These are phyloP conservation scores for Trichoderma lentiforme DNA, from an alignment of 2,329 filamentous ascomycete genomes.

Conservation along the genomic window DNA sequence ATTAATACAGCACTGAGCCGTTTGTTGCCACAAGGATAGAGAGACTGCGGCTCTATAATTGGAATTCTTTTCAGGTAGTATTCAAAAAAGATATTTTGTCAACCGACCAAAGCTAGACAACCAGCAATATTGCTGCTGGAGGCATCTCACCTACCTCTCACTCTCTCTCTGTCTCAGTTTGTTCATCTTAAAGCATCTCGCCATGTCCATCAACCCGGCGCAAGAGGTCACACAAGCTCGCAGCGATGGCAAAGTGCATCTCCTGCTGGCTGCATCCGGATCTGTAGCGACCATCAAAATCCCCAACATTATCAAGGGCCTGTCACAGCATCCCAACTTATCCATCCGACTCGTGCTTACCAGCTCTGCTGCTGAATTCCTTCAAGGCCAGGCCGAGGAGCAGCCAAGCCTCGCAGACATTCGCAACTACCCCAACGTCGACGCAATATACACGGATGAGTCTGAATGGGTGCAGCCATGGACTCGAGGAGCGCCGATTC, in stretches of 20 bases:
- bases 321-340: conserved; percentile 52
- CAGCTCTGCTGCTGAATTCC: conserved; percentile 67
- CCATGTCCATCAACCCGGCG: conserved; percentile 25
- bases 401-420: conserved; percentile 67
- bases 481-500: conserved; percentile 72
- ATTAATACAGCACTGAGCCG: background rate
- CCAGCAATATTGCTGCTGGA: background rate
- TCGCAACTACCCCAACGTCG: conserved; percentile 63
- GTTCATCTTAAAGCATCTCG: background rate
- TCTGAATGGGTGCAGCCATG: conserved; percentile 81
- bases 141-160: background rate
- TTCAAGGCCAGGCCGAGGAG: conserved; percentile 70
- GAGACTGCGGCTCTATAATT: background rate
- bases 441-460: conserved; percentile 76
- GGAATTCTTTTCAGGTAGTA: background rate
- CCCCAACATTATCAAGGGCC: conserved; percentile 59
- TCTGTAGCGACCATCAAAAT: conserved; percentile 88
- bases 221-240: conserved; percentile 33
- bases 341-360: conserved; percentile 87
- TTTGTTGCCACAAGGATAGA: background rate
- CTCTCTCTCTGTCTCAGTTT: background rate
- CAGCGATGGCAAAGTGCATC: conserved; percentile 40
- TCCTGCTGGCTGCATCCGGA: conserved; percentile 42
- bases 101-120: no score
- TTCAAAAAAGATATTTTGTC: background rate